Percentiles rank a stretch among this genome's conserved stretches.
Conservation (phyloP, 345 rosid genomes). For the Pistacia atlantica region DNA sequence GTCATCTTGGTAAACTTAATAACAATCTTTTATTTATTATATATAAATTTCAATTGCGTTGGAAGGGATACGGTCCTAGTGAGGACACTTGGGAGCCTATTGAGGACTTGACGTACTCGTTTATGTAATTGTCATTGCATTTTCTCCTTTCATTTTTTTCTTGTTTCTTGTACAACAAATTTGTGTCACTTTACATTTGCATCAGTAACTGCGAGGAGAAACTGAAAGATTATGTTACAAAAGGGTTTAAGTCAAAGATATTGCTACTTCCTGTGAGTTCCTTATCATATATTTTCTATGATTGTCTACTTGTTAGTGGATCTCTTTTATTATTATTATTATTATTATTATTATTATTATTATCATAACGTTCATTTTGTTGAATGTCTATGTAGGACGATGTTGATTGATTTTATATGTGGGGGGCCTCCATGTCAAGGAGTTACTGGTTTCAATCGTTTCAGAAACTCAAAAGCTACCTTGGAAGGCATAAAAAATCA, state of each 20-base stretch:
- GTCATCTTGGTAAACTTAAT: no score
- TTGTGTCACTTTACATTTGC: not conserved
- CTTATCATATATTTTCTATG: not conserved
- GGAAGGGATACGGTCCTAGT: slow-evolving; percentile 37
- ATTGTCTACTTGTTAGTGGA: no score
- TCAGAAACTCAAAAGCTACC: slow-evolving; percentile 32
- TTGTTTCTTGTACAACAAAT: not conserved
- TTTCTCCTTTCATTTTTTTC: not conserved
- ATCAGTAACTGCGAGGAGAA: slow-evolving; percentile 33
- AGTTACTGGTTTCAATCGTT: slow-evolving; percentile 42
- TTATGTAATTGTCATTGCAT: no score
- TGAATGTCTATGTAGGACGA: slow-evolving; percentile 22
- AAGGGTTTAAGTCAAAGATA: slow-evolving; percentile 32
- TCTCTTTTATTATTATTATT: no score
- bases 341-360: not conserved
- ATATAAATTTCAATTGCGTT: slow-evolving; percentile 25
- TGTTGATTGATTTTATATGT: slow-evolving; percentile 36
- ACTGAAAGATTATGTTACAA: slow-evolving; percentile 34
- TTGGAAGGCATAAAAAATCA: slow-evolving; percentile 36
- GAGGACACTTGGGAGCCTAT: slow-evolving; percentile 49
- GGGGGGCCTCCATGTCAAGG: slow-evolving; percentile 56
- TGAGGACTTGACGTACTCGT: slow-evolving; percentile 28
- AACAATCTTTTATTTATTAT: not conserved
- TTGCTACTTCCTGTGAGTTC: slow-evolving; percentile 46
- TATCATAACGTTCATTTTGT: not conserved